Percentiles rank a stretch among this genome's conserved stretches.
phyloP scores from a whole-genome alignment of 2,329 filamentous ascomycete genomes.

The Fusarium sp. region DNA sequence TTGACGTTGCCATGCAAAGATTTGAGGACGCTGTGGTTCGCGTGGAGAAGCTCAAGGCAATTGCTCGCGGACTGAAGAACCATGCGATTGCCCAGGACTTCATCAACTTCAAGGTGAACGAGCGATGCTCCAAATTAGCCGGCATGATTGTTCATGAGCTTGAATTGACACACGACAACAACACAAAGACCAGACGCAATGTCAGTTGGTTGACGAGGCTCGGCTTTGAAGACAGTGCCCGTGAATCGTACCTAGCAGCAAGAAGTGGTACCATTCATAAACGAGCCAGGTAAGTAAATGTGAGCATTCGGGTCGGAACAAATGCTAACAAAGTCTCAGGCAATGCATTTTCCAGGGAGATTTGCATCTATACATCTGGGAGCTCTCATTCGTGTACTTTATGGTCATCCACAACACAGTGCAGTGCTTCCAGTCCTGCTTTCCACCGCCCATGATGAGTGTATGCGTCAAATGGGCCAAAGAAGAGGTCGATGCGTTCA shows the following conservation, averaged over 20 bases:
- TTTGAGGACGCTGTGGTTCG: slow-evolving; percentile 87
- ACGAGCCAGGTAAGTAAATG: slow-evolving; percentile 75
- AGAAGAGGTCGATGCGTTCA: slow-evolving; percentile 92
- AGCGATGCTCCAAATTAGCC: slow-evolving; percentile 83
- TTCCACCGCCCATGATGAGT: slow-evolving; percentile 88
- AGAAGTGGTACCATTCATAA: slow-evolving; percentile 83
- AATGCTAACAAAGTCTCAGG: slow-evolving; percentile 59
- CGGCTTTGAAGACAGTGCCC: slow-evolving; percentile 89
- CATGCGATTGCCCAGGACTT: slow-evolving; percentile 92
- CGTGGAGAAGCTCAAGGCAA: slow-evolving; percentile 85
- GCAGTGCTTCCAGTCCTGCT: slow-evolving; percentile 87
- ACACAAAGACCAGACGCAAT: slow-evolving; percentile 81
- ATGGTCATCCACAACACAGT: slow-evolving; percentile 94
- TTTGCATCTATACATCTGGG: slow-evolving; percentile 92
- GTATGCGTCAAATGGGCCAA: slow-evolving; percentile 99
- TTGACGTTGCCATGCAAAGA: slow-evolving; percentile 90
- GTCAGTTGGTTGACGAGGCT: slow-evolving; percentile 87
- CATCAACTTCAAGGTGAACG: slow-evolving; percentile 90
- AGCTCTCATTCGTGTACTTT: slow-evolving; percentile 96
- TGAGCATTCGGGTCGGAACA: too few relatives aligned
- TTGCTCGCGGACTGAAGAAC: slow-evolving; percentile 84
- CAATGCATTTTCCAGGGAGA: slow-evolving; percentile 97
- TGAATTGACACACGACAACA: slow-evolving; percentile 81
- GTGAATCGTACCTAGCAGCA: slow-evolving; percentile 87
- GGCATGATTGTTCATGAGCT: slow-evolving; percentile 82